Evolutionary conservation across 2,329 filamentous ascomycete species (phyloP).

Genomic region (Colletotrichum nymphaeae): DNA sequence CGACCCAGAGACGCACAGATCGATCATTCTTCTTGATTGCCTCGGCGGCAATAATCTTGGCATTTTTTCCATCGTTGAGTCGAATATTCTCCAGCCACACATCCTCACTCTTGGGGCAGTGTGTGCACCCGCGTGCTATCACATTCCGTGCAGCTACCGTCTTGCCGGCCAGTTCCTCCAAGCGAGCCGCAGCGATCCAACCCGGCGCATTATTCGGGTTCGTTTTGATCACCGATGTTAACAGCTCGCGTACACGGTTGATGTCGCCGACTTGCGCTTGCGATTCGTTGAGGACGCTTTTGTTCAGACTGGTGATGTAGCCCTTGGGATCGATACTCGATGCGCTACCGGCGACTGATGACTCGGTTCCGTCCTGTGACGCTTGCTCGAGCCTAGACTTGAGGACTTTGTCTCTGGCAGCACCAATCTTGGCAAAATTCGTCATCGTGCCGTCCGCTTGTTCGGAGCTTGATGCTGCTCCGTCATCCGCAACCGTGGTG

Average conservation of each 20-base stretch:
- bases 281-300: constrained; percentile 80
- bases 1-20: constrained; percentile 91
- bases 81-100: constrained; percentile 97
- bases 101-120: constrained; percentile 94
- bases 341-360: constrained; percentile 79
- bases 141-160: constrained; percentile 88
- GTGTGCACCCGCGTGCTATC: constrained; percentile 87
- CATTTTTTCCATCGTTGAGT: constrained; percentile 90
- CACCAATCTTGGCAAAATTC: constrained; percentile 97
- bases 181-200: constrained; percentile 92
- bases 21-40: constrained; percentile 92
- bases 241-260: constrained; percentile 88
- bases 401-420: constrained; percentile 93
- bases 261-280: constrained; percentile 93
- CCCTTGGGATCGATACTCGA: constrained; percentile 95
- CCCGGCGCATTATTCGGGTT: constrained; percentile 95
- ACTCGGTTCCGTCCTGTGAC: constrained; percentile 75
- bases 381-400: constrained; percentile 94
- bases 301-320: constrained; percentile 91
- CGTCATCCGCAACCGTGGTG: constrained; percentile 89
- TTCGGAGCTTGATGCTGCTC: constrained; percentile 59
- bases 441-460: constrained; percentile 90
- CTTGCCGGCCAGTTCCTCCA: constrained; percentile 94
- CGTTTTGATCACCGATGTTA: constrained; percentile 98
- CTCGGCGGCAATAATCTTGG: constrained; percentile 93